phyloP scores from a whole-genome alignment of 1,284 basidiomycete genomes.

The Athelia sp. region DNA sequence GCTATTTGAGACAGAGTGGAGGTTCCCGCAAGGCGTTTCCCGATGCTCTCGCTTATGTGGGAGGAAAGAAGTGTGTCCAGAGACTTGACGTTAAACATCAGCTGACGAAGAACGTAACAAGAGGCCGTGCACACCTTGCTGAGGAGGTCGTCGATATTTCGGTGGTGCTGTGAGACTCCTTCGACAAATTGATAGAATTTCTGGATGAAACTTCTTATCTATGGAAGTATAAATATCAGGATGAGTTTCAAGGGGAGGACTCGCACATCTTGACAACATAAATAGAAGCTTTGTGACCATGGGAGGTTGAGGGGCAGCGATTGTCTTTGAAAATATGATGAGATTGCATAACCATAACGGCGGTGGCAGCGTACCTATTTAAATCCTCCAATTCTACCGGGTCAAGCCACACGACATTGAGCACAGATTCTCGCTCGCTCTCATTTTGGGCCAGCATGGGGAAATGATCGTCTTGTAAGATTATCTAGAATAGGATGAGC shows the following conservation, averaged over 20 bases:
- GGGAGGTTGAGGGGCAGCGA: constrained; percentile 77
- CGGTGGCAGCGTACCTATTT: constrained; percentile 41
- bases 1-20: constrained; percentile 91
- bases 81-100: constrained; percentile 45
- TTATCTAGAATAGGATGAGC: constrained; percentile 49
- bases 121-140: constrained; percentile 59
- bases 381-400: constrained; percentile 62
- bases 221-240: constrained; percentile 2
- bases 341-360: constrained; percentile 5
- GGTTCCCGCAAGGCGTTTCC: constrained; percentile 64
- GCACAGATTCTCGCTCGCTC: constrained; percentile 71
- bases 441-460: constrained; percentile 82
- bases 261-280: constrained; percentile 88
- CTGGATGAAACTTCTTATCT: constrained; percentile 91
- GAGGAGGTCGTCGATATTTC: constrained; percentile 89
- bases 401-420: constrained; percentile 86
- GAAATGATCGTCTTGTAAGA: constrained; percentile 86
- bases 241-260: background rate
- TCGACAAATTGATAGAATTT: constrained; percentile 98
- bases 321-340: constrained; percentile 37
- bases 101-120: constrained; percentile 1
- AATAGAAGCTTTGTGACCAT: constrained; percentile 93
- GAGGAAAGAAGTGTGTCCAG: constrained; percentile 82
- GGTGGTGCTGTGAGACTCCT: constrained; percentile 86
- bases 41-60: constrained; percentile 79